phyloP scores from a whole-genome alignment of 2,329 filamentous ascomycete species.

The Tolypocladium ovalisporum region DNA sequence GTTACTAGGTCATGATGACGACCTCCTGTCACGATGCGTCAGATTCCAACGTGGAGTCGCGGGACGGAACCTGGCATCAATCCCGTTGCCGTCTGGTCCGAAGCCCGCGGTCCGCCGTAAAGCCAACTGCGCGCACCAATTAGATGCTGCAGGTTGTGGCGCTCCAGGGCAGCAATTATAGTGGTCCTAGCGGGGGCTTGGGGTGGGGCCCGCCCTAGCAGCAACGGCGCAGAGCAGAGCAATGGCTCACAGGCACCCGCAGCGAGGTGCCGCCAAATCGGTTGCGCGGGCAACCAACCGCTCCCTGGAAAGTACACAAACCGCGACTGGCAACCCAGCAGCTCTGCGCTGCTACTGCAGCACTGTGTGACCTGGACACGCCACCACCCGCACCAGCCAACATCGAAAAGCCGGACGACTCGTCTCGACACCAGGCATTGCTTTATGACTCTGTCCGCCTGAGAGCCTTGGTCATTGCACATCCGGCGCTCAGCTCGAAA shows the following conservation, averaged over 20 bases:
- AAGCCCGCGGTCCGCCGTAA: background rate
- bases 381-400: background rate
- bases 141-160: background rate
- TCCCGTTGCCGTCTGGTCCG: background rate
- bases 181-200: background rate
- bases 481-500: background rate
- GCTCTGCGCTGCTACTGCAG: background rate
- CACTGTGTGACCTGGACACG: background rate
- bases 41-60: background rate
- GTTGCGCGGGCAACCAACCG: background rate
- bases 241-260: background rate
- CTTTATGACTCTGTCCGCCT: constrained; percentile 11
- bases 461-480: background rate
- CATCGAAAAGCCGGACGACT: background rate
- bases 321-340: background rate
- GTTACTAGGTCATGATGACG: background rate
- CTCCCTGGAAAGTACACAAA: background rate
- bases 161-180: background rate
- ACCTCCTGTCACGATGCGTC: background rate
- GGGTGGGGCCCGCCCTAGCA: background rate
- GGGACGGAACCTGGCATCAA: background rate
- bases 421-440: constrained; percentile 13
- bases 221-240: background rate
- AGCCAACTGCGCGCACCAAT: background rate
- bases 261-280: background rate